Evolutionary conservation across 805 yeast species (phyloP), one percentile per base, ranked within the genome.

Genomic region (Lipomyces orientalis): DNA sequence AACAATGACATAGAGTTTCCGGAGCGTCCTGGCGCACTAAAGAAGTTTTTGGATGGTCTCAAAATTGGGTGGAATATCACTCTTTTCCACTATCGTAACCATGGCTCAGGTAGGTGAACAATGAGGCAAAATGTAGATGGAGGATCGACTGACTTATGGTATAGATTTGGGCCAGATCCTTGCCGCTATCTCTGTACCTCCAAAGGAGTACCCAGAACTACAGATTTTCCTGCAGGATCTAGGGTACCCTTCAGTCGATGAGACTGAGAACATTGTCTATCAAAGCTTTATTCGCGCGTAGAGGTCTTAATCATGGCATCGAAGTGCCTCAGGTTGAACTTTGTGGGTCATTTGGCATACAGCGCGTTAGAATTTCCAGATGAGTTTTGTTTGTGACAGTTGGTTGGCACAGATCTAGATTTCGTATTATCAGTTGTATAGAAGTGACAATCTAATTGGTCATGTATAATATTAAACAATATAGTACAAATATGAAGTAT

Each of bases 51-150:
- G 75, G 85, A 84, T 34, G 84, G 88, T 19, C 79, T 95, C 76
- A 86, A 89, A 75, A 83, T 84, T 33, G 87, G 88, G 61, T 95
- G 98, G 98, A 95, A 95, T 77, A 87, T 95, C 69, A 90, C 98
- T 0, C 80, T 95, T 74, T 95, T 95, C 88, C 97, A 95, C 79
- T 95, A 95, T 80, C 88, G 99, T 83, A 93, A 95, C 81, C 97
- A 93, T 74, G 99, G 99, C 52, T 88, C 94, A 61, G 70, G 68
- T 65, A 46, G 25, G 68, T 54, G 19, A 43, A 43, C 10, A n/a
- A 14, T 7, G 22, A 12, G n/a, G 16, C 8, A 43, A 16, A 16
- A 16, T n/a, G 49, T 25, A 25, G 22, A n/a, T 46, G 19, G 12
- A 46, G 8, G 35, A 33, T 52, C 34, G 10, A 25, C 52, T 63